phyloP scores from a whole-genome alignment of 108 stramenopile species.

The Conticribra weissflogii region DNA sequence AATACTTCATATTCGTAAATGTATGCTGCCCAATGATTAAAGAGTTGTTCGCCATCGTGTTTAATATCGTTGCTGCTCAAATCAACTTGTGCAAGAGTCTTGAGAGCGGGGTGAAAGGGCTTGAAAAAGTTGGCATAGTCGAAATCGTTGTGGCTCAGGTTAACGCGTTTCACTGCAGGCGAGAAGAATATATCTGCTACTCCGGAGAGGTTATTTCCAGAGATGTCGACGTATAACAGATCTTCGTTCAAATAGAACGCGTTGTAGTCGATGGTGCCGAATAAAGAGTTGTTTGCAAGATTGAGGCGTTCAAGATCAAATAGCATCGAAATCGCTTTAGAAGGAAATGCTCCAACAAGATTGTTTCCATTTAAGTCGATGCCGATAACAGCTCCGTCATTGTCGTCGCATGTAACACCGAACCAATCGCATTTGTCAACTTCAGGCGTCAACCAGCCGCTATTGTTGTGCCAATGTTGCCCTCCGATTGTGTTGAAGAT shows the following conservation, averaged over 20 bases:
- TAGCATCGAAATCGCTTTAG: not conserved
- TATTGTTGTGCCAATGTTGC: conserved; percentile 7
- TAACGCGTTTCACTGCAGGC: not conserved
- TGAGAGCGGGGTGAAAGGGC: not conserved
- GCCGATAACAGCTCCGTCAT: not conserved
- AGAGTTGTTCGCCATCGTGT: not conserved
- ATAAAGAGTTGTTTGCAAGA: not conserved
- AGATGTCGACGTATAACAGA: not conserved
- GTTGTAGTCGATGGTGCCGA: not conserved
- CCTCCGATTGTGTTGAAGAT: not conserved
- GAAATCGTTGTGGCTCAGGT: conserved; percentile 2
- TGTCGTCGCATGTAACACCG: not conserved
- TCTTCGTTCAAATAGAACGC: not conserved
- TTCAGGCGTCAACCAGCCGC: not conserved
- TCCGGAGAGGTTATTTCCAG: not conserved
- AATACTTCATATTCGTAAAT: too few relatives aligned
- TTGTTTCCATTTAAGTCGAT: not conserved
- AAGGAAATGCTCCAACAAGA: not conserved
- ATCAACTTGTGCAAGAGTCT: not conserved
- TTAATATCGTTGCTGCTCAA: not conserved
- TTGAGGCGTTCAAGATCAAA: not conserved
- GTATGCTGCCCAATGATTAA: too few relatives aligned
- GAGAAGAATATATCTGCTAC: conserved; percentile 3
- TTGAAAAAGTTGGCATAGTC: not conserved
- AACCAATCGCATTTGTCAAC: conserved; percentile 2